Base-by-base conservation (phyloP, 2,329 filamentous ascomycete species). In the Pestalotiopsis fici region DNA sequence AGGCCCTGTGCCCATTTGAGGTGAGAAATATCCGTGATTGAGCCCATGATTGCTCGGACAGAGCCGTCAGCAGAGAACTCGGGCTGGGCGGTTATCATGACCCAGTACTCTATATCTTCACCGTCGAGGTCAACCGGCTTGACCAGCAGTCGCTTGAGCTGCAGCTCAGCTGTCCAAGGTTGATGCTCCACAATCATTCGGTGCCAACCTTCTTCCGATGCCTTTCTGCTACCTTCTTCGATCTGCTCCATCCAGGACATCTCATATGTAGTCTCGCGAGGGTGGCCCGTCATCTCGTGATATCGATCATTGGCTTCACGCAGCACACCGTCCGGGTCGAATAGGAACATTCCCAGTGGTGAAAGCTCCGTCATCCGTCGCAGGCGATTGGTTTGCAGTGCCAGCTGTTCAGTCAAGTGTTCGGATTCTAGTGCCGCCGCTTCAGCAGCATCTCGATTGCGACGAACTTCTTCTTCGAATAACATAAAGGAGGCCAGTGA, bases 401-500 rank as follows among this genome's bases (percentile, higher is more conserved):
- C 71, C 0, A 80, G 66, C 55, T 80, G 74, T 23, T 80, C 75
- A 0, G 77, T 76, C 0, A 80, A 69, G 21, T 75, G 74, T 55
- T 79, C 75, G 50, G 76, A 75, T 31, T 80, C 76, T 2, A 80
- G 50, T 1, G 77, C 77, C 0, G 78, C 78, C 0, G 77, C 74
- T 60, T 80, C 79, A 2, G 75, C 78, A 0, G 76, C 77, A 28
- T 80, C 76, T 2, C 76, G 68, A 5, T 73, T 86, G 64, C 87
- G 81, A 21, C 85, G 81, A 6, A 90, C 89, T 70, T 91, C 89
- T 67, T 90, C 88, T 73, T 90, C 88, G 63, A 90, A 90, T 0
- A 91, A 78, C 0, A 91, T 88, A 0, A 90, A 87, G 0, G 88
- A 90, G 2, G 89, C 89, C 25, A 91, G 77, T 0, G 88, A 90